A percentile compares a stretch with the other conserved stretches of the same genome.
These are phyloP conservation scores for Corylus avellana DNA, from an alignment of 306 rosid species.

Conservation along the genomic window DNA sequence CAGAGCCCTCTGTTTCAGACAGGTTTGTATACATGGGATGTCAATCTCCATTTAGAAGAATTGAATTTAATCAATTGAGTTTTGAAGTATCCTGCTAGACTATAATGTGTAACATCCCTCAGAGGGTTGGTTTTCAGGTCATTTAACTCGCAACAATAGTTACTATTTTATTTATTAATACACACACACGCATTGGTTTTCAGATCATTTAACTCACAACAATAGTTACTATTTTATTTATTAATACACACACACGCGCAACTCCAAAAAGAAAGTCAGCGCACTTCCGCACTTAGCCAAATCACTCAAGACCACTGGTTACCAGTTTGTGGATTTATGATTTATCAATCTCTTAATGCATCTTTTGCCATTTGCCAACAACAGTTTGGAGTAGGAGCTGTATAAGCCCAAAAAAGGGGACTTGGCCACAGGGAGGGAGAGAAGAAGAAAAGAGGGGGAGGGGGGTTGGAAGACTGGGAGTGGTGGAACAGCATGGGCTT, in stretches of 20 bases:
- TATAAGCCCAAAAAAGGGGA: too few species aligned
- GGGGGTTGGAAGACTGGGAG: neutral
- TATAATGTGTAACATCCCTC: neutral
- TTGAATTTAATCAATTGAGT: slow-evolving; percentile 11
- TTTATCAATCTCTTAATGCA: neutral
- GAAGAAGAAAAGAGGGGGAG: neutral
- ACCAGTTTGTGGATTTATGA: neutral
- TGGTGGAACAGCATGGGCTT: neutral
- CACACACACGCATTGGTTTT: neutral
- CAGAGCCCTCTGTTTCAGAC: slow-evolving; percentile 45
- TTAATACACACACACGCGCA: too few species aligned
- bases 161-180: neutral
- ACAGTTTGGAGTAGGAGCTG: too few species aligned
- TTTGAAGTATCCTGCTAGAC: slow-evolving; percentile 16
- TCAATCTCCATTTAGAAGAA: slow-evolving; percentile 10
- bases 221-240: neutral
- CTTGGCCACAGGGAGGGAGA: too few species aligned
- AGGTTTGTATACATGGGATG: slow-evolving; percentile 48
- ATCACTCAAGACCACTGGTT: neutral
- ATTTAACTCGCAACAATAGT: neutral
- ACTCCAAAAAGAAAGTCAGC: neutral
- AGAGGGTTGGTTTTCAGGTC: neutral
- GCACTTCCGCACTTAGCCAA: neutral
- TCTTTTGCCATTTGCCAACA: neutral
- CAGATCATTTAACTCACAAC: neutral